Evolutionary conservation across 176 grass and related monocot species (phyloP).

Genomic region (Eleusine indica): DNA sequence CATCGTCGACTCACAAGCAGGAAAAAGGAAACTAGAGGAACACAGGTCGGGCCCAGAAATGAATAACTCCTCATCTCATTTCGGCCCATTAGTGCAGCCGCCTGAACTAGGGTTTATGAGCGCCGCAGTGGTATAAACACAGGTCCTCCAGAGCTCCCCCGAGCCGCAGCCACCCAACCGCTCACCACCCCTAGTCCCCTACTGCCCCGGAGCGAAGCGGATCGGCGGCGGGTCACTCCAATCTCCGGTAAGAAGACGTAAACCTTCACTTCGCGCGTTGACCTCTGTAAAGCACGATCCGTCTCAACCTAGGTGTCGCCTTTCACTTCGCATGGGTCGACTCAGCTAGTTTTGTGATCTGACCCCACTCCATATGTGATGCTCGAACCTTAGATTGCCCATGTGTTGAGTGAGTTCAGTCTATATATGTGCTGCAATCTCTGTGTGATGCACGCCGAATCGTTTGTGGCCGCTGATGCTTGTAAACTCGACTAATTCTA

Average conservation of each 20-base stretch:
- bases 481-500: neutral
- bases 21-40: too few species aligned
- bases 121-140: constrained; percentile 20
- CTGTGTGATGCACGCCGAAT: neutral
- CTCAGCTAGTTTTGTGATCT: neutral
- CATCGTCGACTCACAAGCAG: too few species aligned
- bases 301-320: neutral
- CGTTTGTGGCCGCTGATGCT: neutral
- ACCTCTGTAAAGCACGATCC: neutral
- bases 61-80: constrained; percentile 10
- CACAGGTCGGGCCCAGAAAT: neutral
- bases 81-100: neutral
- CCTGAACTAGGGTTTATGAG: constrained; percentile 43
- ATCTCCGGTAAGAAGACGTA: constrained; percentile 21
- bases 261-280: neutral
- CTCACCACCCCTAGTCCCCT: neutral
- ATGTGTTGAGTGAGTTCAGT: neutral
- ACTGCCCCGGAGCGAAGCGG: constrained; percentile 12
- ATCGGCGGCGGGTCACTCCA: constrained; percentile 18
- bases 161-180: constrained; percentile 11
- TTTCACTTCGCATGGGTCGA: neutral
- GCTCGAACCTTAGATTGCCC: neutral
- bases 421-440: neutral
- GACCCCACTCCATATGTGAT: neutral
- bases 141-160: neutral